Evolutionary conservation across 139 green algal species (phyloP).

Genomic region (Tetradesmus lagerheimii): DNA sequence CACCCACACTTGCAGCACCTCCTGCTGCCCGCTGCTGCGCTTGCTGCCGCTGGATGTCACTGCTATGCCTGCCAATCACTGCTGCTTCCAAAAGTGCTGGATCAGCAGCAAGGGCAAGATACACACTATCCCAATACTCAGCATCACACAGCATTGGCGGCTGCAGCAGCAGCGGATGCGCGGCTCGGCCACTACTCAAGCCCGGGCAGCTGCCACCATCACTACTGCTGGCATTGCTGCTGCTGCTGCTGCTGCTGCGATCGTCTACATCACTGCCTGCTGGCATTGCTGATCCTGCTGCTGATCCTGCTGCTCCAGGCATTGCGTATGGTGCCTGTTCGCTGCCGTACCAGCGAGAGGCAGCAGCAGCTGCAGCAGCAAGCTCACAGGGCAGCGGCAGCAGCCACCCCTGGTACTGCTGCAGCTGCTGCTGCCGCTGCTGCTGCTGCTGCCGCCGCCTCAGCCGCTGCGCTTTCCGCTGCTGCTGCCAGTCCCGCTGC

Average conservation of each 20-base stretch:
- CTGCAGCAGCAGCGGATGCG: neutral
- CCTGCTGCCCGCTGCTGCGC: neutral
- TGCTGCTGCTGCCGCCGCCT: neutral
- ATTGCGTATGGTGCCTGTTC: neutral
- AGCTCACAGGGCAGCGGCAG: conserved; percentile 6
- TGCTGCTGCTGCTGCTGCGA: neutral
- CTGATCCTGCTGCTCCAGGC: neutral
- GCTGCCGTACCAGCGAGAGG: neutral
- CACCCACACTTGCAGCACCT: neutral
- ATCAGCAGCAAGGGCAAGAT: neutral
- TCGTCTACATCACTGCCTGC: neutral
- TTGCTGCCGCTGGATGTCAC: neutral
- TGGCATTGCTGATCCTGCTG: neutral
- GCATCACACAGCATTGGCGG: neutral
- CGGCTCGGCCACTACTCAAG: neutral
- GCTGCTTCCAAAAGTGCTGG: neutral
- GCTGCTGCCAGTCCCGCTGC: neutral
- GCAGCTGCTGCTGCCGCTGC: neutral
- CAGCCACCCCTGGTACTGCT: neutral
- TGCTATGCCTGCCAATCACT: neutral
- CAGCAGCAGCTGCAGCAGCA: conserved; percentile 2
- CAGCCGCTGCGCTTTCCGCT: neutral
- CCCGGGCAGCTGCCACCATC: no score
- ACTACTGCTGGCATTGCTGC: neutral
- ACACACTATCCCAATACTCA: conserved; percentile 16